Evolutionary conservation across 805 yeast genomes (phyloP), one percentile per base, ranked within the genome.

Genomic region (Candida andamanensis): DNA sequence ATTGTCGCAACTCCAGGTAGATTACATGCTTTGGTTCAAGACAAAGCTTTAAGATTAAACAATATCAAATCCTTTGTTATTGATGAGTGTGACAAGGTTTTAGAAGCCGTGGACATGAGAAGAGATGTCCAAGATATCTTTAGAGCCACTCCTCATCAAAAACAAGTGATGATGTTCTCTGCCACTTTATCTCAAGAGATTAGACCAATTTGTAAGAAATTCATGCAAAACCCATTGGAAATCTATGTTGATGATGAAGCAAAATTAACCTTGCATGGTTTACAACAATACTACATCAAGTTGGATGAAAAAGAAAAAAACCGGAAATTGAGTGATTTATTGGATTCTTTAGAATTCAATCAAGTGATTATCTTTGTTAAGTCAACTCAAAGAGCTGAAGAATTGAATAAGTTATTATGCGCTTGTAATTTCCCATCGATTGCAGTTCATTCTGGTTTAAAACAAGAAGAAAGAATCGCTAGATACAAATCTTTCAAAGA

Each of bases 1-100:
- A 84, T 92, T 42, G 98, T 90, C 43, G 96, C 95, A 39, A 90
- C 98, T 17, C 98, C 98, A 42, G 98, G 98, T 64, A 86, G 98
- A 72, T 74, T 92, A 61, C 85, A 81, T 53, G 97, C 95, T 36
- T 73, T 92, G 36, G 94, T 90, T 16, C 80, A 92, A 58, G 97
- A 92, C 54, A 89, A 89, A 69, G 72, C 78, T 37, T 74, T 92
- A 44, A 80, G 95, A 50, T 74, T 92, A 48, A 79, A 80, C 67
- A 84, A 85, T 58, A 84, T 90, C 53, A 90, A 90, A 75, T 82
- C 87, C 44, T 92, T 90, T 52, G 96, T 92, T 43, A 78, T 90
- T 54, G 98, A 90, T 60, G 98, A 90, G 73, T 92, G 97, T 80
- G 98, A 90, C 71, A 87, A 89, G 69, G 97, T 90, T 36, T 75